Evolutionary conservation across 164 flowering plant genomes (phyloP).

Genomic region (Litsea cubeba): DNA sequence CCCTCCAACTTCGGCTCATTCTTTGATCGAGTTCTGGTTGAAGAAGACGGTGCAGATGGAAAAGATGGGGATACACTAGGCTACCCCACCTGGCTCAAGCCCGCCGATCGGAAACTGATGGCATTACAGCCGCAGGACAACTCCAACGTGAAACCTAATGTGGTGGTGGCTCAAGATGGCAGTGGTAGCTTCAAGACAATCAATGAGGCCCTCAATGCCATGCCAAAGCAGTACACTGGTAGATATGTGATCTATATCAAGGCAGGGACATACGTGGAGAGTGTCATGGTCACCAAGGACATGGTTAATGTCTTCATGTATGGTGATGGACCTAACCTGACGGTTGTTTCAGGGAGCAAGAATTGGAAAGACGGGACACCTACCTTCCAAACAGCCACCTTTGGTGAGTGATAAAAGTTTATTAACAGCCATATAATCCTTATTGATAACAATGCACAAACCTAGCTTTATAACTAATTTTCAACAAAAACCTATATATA

Average conservation of each 20-base stretch:
- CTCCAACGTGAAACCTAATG: constrained; percentile 49
- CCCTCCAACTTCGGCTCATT: constrained; percentile 14
- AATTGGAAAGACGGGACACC: constrained; percentile 50
- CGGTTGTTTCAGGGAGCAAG: constrained; percentile 59
- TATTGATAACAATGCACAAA: no score
- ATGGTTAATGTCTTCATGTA: constrained; percentile 66
- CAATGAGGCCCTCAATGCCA: constrained; percentile 43
- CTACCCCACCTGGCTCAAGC: constrained; percentile 48
- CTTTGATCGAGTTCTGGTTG: not conserved
- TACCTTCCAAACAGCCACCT: constrained; percentile 59
- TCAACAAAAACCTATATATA: no score
- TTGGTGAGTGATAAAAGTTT: constrained; percentile 28
- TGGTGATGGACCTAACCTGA: constrained; percentile 76
- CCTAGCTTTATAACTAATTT: no score
- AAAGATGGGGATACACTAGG: constrained; percentile 27
- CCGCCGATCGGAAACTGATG: constrained; percentile 44
- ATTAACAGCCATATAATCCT: no score
- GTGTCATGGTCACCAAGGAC: constrained; percentile 43
- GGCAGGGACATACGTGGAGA: constrained; percentile 63
- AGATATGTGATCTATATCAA: constrained; percentile 67
- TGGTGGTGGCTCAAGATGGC: constrained; percentile 67
- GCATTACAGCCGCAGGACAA: constrained; percentile 15
- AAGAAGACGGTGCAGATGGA: constrained; percentile 18
- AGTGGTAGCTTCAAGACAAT: constrained; percentile 64
- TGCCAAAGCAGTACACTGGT: constrained; percentile 48